These are phyloP conservation scores for Trichopus zeylanicus DNA, from an alignment of 116 monocot genomes.

Conservation along the genomic window DNA sequence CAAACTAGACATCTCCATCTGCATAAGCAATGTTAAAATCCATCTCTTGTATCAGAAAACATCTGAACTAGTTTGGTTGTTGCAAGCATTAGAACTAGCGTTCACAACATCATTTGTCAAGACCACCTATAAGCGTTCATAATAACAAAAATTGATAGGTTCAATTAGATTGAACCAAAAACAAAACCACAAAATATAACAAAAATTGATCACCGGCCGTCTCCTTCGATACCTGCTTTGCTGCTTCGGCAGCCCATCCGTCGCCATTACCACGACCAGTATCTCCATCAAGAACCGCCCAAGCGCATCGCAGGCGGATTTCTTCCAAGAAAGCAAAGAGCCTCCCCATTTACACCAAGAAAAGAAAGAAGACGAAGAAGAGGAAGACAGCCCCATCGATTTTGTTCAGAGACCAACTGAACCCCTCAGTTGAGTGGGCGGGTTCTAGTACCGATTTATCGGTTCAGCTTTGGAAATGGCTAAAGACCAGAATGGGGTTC, in stretches of 20 bases:
- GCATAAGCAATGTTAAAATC: background rate
- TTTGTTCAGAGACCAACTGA: no score
- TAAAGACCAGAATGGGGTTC: no score
- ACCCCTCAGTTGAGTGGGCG: no score
- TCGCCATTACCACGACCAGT: background rate
- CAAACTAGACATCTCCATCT: background rate
- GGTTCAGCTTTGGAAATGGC: no score
- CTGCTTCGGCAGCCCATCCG: conserved; percentile 6
- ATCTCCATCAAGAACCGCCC: conserved; percentile 30
- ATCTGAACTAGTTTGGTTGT: background rate
- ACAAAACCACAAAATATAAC: conserved; percentile 8
- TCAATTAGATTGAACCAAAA: no score
- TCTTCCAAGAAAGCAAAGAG: conserved; percentile 9
- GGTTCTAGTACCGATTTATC: no score
- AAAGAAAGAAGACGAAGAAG: conserved; percentile 2
- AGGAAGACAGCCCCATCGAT: conserved; percentile 29
- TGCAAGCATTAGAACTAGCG: no score
- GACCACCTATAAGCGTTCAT: no score
- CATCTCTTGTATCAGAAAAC: no score
- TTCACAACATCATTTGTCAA: no score
- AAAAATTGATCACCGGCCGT: background rate
- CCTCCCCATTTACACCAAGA: background rate
- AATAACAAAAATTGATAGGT: no score
- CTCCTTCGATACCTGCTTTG: conserved; percentile 15
- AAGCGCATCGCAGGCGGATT: conserved; percentile 16